Percentiles rank a stretch among this genome's conserved stretches.
Evolutionary conservation across 208 protist genomes (phyloP).

Genomic region (Dictyostelium gargantuum): DNA sequence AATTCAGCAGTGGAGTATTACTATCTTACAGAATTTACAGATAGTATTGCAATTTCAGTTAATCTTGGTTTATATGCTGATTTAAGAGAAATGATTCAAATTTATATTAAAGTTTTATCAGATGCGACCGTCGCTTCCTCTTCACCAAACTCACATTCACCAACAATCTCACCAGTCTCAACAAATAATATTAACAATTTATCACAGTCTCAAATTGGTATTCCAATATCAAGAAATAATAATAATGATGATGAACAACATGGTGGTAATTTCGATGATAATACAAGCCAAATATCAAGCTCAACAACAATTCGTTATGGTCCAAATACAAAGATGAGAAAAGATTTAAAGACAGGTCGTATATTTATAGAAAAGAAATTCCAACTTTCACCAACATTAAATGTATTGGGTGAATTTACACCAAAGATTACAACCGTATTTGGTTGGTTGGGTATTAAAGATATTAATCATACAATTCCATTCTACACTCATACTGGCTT

Average conservation of each 20-base stretch:
- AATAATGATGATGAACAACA: background rate
- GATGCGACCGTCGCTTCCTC: background rate
- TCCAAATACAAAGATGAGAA: background rate
- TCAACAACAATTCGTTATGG: background rate
- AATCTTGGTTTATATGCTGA: slow-evolving; percentile 41
- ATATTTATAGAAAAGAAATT: slow-evolving; percentile 61
- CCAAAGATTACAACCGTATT: slow-evolving; percentile 67
- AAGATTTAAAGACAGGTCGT: slow-evolving; percentile 5
- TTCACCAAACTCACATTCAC: background rate
- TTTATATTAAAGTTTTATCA: slow-evolving; percentile 48
- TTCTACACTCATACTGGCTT: slow-evolving; percentile 58
- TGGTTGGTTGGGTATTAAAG: slow-evolving; percentile 67
- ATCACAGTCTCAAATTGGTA: background rate
- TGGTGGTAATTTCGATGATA: background rate
- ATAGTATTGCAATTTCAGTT: slow-evolving; percentile 55
- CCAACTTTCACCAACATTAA: slow-evolving; percentile 60
- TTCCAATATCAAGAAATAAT: background rate
- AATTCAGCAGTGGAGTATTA: slow-evolving; percentile 38
- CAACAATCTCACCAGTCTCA: background rate
- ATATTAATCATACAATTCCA: slow-evolving; percentile 62
- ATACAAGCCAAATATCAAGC: background rate
- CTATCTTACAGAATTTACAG: slow-evolving; percentile 63
- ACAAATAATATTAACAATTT: background rate
- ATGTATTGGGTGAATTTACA: slow-evolving; percentile 67
- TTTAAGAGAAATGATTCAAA: slow-evolving; percentile 51